Evolutionary conservation across 768 basidiomycete genomes (phyloP), one percentile per base, ranked within the genome.

Genomic region (Phlebiopsis flavidoalba): DNA sequence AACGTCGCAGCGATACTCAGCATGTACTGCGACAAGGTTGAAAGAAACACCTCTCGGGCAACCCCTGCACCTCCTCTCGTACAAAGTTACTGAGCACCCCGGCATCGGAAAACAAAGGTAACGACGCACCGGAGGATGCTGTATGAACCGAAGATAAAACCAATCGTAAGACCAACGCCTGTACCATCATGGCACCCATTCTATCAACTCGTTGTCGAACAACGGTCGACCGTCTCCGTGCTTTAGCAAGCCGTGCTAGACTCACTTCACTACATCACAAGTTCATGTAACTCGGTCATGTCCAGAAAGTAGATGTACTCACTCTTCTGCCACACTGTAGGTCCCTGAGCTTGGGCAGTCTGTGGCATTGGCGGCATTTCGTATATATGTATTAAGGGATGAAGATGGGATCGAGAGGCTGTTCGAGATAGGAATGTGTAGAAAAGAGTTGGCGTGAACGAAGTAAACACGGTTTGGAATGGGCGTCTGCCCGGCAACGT

Each of bases 1-100:
- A 99, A 98, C 0, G 96, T 97, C 8, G 95, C 95, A 5, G 93
- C 96, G 67, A 96, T 98, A 69, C 92, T 93, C 31, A 98, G 83
- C 97, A 99, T 99, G 74, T 98, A 98, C 68, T 95, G 93, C 14
- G 95, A 96, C 54, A 99, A 84, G 0, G 97, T 97, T 4, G 93
- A 88, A 24, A 98, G 78, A 53, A n/a, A 86, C 77, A 11, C 97
- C 97, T 69, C 95, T 83, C 24, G 93, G 95, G 24, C 97, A n/a
- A n/a, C n/a, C n/a, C n/a, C 97, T 8, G 92, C 87, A 48, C 96
- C 96, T 65, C 85, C 84, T 70, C 95, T 96, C n/a, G 67, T 57
- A 37, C 49, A 35, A 26, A 53, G 46, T 49, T 49, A 15, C 48
- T 60, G 37, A 43, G 37, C 54, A 45, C 36, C n/a, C n/a, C n/a